Evolutionary conservation across 805 yeast genomes (phyloP).

Genomic region (Candida methanosorbosa): DNA sequence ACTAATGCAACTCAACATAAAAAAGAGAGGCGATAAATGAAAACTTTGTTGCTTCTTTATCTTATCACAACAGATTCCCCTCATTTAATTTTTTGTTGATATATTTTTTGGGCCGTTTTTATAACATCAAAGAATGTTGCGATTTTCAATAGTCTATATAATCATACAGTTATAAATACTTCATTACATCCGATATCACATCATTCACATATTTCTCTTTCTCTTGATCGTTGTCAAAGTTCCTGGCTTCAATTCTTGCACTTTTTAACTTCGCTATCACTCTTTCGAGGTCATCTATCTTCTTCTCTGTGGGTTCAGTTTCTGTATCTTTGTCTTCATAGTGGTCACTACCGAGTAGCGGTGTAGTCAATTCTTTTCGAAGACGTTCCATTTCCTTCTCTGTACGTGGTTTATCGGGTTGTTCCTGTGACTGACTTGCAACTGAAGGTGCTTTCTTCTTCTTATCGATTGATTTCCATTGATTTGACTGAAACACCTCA

Average conservation of each 20-base stretch:
- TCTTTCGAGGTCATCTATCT: slow-evolving; percentile 19
- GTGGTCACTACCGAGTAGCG: not conserved
- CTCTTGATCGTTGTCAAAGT: slow-evolving; percentile 13
- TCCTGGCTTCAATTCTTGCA: slow-evolving; percentile 25
- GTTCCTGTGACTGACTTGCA: not conserved
- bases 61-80: too few species aligned
- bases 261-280: slow-evolving; percentile 25
- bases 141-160: too few species aligned
- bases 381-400: not conserved
- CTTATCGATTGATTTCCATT: slow-evolving; percentile 27
- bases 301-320: not conserved
- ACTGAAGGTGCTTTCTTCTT: not conserved
- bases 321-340: not conserved
- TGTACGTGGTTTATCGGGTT: not conserved
- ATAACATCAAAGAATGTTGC: too few species aligned
- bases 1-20: too few species aligned
- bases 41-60: too few species aligned
- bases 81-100: too few species aligned
- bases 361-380: not conserved
- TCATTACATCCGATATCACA: slow-evolving; percentile 30
- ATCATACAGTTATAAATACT: slow-evolving; percentile 26
- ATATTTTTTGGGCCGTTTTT: too few species aligned
- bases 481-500: slow-evolving; percentile 34
- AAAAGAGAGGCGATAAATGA: too few species aligned
- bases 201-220: slow-evolving; percentile 27